Percentiles rank a stretch among this genome's conserved stretches.
phyloP scores from a whole-genome alignment of 2,329 filamentous ascomycete genomes.

The Colletotrichum agaves region DNA sequence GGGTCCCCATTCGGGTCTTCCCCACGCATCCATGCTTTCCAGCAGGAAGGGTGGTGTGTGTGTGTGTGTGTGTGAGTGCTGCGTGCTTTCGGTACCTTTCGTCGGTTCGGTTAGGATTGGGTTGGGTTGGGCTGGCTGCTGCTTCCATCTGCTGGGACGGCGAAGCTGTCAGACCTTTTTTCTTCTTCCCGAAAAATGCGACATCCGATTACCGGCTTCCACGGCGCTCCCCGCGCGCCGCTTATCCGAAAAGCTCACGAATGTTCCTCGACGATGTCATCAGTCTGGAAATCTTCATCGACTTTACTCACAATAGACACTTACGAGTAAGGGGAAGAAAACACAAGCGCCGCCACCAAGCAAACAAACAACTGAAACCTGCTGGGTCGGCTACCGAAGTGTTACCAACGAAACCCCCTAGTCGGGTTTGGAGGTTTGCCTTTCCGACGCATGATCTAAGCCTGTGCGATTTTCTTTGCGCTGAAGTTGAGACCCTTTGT shows the following conservation, averaged over 20 bases:
- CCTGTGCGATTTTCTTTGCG: not conserved
- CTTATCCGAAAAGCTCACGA: too few relatives aligned
- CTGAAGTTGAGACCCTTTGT: conserved; percentile 24
- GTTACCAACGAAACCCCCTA: not conserved
- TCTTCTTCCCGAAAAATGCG: not conserved
- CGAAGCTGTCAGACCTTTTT: not conserved
- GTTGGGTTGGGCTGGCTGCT: not conserved
- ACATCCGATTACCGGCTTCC: conserved; percentile 29
- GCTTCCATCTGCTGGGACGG: not conserved
- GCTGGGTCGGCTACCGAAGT: too few relatives aligned
- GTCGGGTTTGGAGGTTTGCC: not conserved
- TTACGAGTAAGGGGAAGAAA: too few relatives aligned
- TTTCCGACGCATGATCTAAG: not conserved
- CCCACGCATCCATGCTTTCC: not conserved
- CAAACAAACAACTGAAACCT: too few relatives aligned
- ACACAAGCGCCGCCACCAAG: too few relatives aligned
- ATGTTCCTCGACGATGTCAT: too few relatives aligned
- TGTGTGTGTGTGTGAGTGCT: too few relatives aligned
- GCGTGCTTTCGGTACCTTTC: not conserved
- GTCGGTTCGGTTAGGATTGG: not conserved
- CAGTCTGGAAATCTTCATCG: too few relatives aligned
- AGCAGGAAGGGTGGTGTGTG: not conserved
- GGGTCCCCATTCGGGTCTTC: not conserved
- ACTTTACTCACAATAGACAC: too few relatives aligned
- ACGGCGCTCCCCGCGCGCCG: not conserved